These are phyloP conservation scores for Colletotrichum eremochloae DNA, from an alignment of 2,329 filamentous ascomycete genomes.

Conservation along the genomic window DNA sequence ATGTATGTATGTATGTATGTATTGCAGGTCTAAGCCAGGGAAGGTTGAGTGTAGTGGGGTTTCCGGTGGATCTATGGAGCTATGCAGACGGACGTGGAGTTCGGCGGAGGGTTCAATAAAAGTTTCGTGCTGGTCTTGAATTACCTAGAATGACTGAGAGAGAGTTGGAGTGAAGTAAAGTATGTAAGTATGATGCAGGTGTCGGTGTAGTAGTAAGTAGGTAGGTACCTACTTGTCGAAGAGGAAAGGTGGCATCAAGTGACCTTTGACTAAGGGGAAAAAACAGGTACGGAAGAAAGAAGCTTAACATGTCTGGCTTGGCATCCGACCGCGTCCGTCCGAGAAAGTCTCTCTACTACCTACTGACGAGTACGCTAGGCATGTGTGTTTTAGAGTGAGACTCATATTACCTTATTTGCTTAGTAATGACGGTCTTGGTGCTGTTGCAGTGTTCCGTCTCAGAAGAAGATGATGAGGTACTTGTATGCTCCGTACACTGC, in stretches of 20 bases:
- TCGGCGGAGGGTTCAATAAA: background rate
- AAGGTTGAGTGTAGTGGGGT: background rate
- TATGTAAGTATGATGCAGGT: too few species aligned
- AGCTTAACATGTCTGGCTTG: constrained; percentile 25
- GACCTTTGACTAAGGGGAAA: background rate
- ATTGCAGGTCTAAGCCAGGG: constrained; percentile 3
- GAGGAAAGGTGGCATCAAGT: constrained; percentile 10
- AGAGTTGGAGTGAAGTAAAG: background rate
- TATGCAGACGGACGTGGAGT: constrained; percentile 17
- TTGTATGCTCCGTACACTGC: background rate
- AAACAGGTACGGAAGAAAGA: background rate
- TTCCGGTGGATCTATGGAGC: constrained; percentile 34
- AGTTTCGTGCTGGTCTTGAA: background rate
- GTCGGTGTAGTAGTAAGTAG: background rate
- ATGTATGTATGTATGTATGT: too few species aligned
- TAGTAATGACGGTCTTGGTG: background rate
- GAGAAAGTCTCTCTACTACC: background rate
- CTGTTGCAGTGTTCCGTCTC: background rate
- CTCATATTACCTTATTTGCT: background rate
- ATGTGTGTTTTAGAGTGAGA: background rate
- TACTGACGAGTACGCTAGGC: background rate
- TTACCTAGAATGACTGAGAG: background rate
- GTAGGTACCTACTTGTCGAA: background rate
- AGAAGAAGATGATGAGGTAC: background rate
- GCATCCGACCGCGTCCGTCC: constrained; percentile 20